phyloP scores from a whole-genome alignment of 2,329 filamentous ascomycete species.

The Zasmidium citrigriseum region DNA sequence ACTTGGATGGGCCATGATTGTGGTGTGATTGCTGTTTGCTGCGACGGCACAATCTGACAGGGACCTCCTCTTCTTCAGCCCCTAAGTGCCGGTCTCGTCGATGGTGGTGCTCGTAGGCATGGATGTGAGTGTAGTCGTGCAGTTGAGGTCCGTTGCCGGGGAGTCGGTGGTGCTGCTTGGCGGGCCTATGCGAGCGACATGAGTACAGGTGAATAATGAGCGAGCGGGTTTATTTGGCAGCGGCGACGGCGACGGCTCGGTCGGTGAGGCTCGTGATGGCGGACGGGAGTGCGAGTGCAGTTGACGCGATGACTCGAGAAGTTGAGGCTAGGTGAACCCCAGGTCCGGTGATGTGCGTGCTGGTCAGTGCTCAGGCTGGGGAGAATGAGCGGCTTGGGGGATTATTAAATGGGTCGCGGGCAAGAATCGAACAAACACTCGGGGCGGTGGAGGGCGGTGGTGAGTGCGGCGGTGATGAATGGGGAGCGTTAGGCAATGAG shows the following conservation, averaged over 20 bases:
- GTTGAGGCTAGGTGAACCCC: not conserved
- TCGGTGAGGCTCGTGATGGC: conserved; percentile 11
- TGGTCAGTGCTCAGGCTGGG: conserved; percentile 1
- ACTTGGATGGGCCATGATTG: conserved; percentile 32
- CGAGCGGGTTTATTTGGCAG: conserved; percentile 2
- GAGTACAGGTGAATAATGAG: conserved; percentile 3
- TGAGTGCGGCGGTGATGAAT: not conserved
- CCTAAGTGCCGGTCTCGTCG: conserved; percentile 15
- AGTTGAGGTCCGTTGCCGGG: conserved; percentile 9
- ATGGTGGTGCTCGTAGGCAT: conserved; percentile 16
- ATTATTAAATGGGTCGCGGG: not conserved
- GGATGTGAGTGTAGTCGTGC: conserved; percentile 5
- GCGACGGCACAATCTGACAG: conserved; percentile 4
- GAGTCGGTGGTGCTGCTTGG: conserved; percentile 11
- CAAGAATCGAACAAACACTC: not conserved
- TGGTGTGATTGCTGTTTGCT: not conserved
- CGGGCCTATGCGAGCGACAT: conserved; percentile 13
- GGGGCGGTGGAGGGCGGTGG: too few relatives aligned
- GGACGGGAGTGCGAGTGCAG: not conserved
- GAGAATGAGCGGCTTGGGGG: not conserved
- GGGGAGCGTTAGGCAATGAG: not conserved
- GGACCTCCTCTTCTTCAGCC: conserved; percentile 14
- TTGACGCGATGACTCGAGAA: conserved; percentile 13
- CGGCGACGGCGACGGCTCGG: not conserved
- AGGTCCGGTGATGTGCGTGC: not conserved